Base-by-base conservation (phyloP, 495 filamentous ascomycete species). In the Penicillium turbatum region DNA sequence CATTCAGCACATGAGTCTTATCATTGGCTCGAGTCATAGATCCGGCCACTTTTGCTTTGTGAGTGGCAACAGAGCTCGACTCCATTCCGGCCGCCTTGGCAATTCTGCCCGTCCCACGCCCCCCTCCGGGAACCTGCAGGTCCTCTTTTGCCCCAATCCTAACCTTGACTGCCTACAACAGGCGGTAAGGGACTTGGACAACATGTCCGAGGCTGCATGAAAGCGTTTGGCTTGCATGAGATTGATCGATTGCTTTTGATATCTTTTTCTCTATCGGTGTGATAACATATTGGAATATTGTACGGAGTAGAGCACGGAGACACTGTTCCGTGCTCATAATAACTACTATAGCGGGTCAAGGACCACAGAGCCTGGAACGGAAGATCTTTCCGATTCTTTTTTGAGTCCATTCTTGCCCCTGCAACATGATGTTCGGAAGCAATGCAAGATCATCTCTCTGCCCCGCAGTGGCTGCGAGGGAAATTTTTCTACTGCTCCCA, bases 401-500 rank as follows among this genome's bases (percentile, higher is more conserved):
- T 54, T 39, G 51, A 26, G 43, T 58, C 31, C 46, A 48, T 48
- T 48, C 31, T 47, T 48, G 45, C 32, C 45, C 45, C 29, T 47
- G 30, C 15, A 26, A 46, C 29, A 9, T 48, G 34, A 37, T 37
- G 34, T 37, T 48, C 44, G 11, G 31, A 35, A 36, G 36, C 39
- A 24, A 57, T 65, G 60, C 63, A 54, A 61, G 60, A 66, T 66
- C 63, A 59, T 63, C 62, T 58, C 51, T 48, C 45, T 55, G 63
- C 61, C 63, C 63, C 63, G 61, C 63, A 61, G 46, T 63, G 59
- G 53, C 59, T 52, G 27, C 40, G 32, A 35, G 41, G 42, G 46
- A 26, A 36, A 47, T 41, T 24, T 50, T 41, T 51, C 53, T 54
- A 57, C 49, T 61, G 53, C 45, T 47, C 35, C 54, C 44, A 47